These are phyloP conservation scores for Hypoxylon sp. DNA, from an alignment of 2,329 filamentous ascomycete species.

Conservation along the genomic window DNA sequence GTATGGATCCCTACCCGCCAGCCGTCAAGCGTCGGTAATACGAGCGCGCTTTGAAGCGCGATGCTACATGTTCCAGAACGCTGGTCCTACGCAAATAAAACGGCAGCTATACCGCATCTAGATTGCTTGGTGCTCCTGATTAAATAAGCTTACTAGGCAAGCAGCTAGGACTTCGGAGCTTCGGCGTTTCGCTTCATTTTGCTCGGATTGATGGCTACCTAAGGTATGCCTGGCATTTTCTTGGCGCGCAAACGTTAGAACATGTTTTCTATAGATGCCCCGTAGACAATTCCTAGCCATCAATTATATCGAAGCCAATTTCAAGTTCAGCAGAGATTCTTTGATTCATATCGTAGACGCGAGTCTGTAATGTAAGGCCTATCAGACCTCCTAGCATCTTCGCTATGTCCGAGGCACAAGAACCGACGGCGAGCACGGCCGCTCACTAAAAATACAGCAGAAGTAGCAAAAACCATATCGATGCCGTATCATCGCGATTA, in stretches of 20 bases:
- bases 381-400: background rate
- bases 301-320: background rate
- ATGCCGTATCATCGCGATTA: conserved; percentile 8
- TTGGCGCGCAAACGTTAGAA: too few relatives aligned
- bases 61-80: conserved; percentile 3
- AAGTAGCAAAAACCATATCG: background rate
- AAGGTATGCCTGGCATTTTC: too few relatives aligned
- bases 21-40: conserved; percentile 14
- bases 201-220: background rate
- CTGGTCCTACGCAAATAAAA: background rate
- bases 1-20: background rate
- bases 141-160: conserved; percentile 11
- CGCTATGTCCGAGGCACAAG: background rate
- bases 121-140: background rate
- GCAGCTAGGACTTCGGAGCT: background rate
- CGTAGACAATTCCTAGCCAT: background rate
- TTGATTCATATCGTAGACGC: background rate
- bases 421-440: background rate
- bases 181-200: conserved; percentile 24
- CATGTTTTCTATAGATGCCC: background rate
- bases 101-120: conserved; percentile 5
- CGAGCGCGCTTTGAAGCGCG: conserved; percentile 5
- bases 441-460: conserved; percentile 10
- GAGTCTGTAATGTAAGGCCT: background rate
- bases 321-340: background rate